These are phyloP conservation scores for Vickermania ingenoplastis DNA, from an alignment of 208 protist species.

Conservation along the genomic window DNA sequence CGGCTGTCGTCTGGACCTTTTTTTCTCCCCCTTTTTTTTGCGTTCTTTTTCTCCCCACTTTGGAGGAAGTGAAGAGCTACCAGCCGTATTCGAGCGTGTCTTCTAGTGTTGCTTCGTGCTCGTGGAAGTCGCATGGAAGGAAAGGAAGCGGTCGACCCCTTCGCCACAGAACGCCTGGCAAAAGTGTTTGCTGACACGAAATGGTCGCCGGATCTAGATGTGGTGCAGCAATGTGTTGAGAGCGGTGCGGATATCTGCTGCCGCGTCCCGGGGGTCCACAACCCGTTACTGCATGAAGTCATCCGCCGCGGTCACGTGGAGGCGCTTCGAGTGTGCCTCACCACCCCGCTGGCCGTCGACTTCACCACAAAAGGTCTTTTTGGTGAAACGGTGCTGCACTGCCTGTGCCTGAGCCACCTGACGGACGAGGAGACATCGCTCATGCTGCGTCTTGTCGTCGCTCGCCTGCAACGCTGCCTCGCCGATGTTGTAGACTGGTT, in stretches of 20 bases:
- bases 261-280: background rate
- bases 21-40: no score
- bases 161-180: background rate
- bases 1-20: no score
- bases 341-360: background rate
- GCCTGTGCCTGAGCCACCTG: background rate
- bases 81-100: no score
- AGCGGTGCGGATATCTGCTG: background rate
- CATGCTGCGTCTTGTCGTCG: background rate
- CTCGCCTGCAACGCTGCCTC: background rate
- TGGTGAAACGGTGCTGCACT: background rate
- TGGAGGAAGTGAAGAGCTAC: no score
- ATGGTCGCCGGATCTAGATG: background rate
- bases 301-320: background rate
- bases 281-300: background rate
- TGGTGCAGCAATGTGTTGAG: background rate
- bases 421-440: background rate
- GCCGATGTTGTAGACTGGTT: background rate
- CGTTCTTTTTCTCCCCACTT: no score
- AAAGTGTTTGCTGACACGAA: background rate
- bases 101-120: no score
- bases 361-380: background rate
- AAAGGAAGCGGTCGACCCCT: no score
- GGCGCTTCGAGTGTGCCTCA: background rate
- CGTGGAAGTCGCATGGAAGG: no score